phyloP scores from a whole-genome alignment of 2,329 filamentous ascomycete species.

The Pyrenophora tritici-repentis region DNA sequence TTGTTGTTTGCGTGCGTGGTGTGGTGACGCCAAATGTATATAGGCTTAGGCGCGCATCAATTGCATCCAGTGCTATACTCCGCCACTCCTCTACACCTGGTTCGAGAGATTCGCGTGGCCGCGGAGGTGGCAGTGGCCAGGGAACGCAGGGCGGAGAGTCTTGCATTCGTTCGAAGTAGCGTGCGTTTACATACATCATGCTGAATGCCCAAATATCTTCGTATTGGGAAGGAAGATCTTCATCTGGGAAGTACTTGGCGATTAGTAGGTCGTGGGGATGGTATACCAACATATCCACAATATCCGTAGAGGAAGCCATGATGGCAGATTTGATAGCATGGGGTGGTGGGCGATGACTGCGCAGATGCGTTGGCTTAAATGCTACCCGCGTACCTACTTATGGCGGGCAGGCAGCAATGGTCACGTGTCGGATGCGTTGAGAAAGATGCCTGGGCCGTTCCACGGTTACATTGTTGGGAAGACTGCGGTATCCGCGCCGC shows the following conservation, averaged over 20 bases:
- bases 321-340: too few relatives aligned
- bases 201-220: background rate
- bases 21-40: background rate
- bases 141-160: background rate
- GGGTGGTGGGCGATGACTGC: too few relatives aligned
- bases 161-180: background rate
- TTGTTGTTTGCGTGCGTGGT: too few relatives aligned
- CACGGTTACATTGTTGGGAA: too few relatives aligned
- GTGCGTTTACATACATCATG: background rate
- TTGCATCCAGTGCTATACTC: background rate
- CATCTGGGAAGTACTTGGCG: background rate
- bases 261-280: slow-evolving; percentile 3
- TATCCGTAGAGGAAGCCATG: too few relatives aligned
- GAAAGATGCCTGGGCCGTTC: too few relatives aligned
- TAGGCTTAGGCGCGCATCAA: background rate
- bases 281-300: too few relatives aligned
- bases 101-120: background rate
- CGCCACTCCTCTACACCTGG: background rate
- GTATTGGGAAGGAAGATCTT: background rate
- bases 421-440: too few relatives aligned
- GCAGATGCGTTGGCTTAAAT: too few relatives aligned
- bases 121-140: background rate
- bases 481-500: too few relatives aligned
- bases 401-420: too few relatives aligned
- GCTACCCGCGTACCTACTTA: too few relatives aligned